Percentiles rank a stretch among this genome's conserved stretches.
These are phyloP conservation scores for Suhomyces xylopsoci DNA, from an alignment of 805 yeast genomes.

Conservation along the genomic window DNA sequence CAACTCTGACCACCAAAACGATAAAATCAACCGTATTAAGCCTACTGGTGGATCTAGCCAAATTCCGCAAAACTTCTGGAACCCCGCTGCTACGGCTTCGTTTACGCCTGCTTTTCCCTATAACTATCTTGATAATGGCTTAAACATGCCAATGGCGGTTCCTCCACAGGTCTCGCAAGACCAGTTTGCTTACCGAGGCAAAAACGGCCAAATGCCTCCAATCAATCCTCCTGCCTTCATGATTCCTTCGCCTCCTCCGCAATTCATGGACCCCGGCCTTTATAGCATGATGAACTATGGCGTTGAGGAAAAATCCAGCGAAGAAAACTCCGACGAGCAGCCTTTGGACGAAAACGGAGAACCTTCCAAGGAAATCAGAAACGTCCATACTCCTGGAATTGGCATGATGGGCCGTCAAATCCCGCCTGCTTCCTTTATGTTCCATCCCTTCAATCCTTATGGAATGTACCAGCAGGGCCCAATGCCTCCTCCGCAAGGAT, in stretches of 20 bases:
- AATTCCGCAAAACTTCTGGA: constrained; percentile 50
- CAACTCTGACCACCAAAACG: constrained; percentile 22
- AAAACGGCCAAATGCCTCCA: constrained; percentile 32
- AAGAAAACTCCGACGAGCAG: constrained; percentile 3
- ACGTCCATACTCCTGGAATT: constrained; percentile 21
- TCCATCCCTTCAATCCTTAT: constrained; percentile 52
- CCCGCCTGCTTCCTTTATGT: constrained; percentile 39
- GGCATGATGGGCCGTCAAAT: constrained; percentile 37
- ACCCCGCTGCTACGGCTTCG: constrained; percentile 60
- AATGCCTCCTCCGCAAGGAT: not conserved
- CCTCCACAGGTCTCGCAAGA: constrained; percentile 13
- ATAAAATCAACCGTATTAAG: constrained; percentile 8
- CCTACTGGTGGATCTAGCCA: not conserved
- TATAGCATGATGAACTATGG: constrained; percentile 30
- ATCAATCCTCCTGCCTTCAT: constrained; percentile 39
- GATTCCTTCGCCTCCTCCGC: constrained; percentile 36
- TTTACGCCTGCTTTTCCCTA: constrained; percentile 46
- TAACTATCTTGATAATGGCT: constrained; percentile 25
- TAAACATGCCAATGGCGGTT: constrained; percentile 17
- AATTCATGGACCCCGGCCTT: constrained; percentile 36
- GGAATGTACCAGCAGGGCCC: constrained; percentile 30
- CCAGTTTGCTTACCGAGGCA: constrained; percentile 29
- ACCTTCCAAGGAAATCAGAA: constrained; percentile 3
- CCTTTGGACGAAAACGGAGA: constrained; percentile 9
- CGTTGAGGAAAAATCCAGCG: constrained; percentile 5